A percentile compares a stretch with the other conserved stretches of the same genome.
These are phyloP conservation scores for Tilletia horrida DNA, from an alignment of 1,284 basidiomycete genomes.

Conservation along the genomic window DNA sequence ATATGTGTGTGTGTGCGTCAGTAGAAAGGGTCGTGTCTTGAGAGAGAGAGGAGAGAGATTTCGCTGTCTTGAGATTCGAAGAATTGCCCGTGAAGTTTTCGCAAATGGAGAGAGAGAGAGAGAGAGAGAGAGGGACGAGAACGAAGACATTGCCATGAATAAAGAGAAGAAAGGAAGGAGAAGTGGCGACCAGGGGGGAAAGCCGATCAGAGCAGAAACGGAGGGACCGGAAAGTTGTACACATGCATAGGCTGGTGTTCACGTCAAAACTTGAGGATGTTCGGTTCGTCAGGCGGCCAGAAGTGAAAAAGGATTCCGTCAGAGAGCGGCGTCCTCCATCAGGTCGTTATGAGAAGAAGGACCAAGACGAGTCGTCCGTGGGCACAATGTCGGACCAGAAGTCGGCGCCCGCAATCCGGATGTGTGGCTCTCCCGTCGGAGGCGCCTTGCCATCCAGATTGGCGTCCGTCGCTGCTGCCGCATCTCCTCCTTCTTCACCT, in stretches of 20 bases:
- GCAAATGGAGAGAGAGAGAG: background rate
- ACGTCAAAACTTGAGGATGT: too few relatives aligned
- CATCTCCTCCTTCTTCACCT: background rate
- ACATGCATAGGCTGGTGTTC: too few relatives aligned
- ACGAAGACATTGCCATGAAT: background rate
- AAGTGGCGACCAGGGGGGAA: too few relatives aligned
- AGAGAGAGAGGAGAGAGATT: background rate
- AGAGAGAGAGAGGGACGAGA: background rate
- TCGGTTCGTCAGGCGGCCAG: too few relatives aligned
- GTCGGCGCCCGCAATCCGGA: constrained; percentile 12
- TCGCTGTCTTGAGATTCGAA: background rate
- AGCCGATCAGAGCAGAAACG: too few relatives aligned
- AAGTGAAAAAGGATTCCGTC: too few relatives aligned
- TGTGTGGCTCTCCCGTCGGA: background rate
- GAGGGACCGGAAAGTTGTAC: too few relatives aligned
- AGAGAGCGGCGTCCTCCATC: too few relatives aligned
- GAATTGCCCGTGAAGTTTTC: background rate
- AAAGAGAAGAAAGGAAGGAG: background rate
- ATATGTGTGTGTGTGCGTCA: too few relatives aligned
- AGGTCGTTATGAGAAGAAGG: constrained; percentile 4
- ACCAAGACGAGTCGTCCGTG: constrained; percentile 12
- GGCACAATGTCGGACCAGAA: constrained; percentile 10
- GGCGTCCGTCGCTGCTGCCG: background rate
- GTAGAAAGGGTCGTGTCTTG: too few relatives aligned
- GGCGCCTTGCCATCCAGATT: constrained; percentile 1